Evolutionary conservation across 2,329 filamentous ascomycete genomes (phyloP).

Genomic region (Pseudohalonectria lignicola): DNA sequence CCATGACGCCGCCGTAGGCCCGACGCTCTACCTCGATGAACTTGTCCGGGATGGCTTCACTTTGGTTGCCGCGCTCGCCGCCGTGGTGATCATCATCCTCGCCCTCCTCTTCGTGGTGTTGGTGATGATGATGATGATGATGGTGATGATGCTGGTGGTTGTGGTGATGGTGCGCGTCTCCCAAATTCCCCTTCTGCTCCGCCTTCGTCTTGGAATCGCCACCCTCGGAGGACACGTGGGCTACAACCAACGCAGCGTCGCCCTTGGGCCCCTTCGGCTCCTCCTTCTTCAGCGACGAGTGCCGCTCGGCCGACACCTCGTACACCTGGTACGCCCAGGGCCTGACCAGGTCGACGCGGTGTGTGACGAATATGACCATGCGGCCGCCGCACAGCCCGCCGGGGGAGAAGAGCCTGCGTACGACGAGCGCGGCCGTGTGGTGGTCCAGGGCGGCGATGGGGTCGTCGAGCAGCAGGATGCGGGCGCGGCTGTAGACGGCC

Average conservation of each 20-base stretch:
- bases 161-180: no score
- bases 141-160: no score
- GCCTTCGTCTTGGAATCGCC: constrained; percentile 9
- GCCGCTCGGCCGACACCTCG: constrained; percentile 51
- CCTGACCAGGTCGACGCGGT: constrained; percentile 66
- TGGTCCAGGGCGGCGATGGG: constrained; percentile 54
- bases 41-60: constrained; percentile 52
- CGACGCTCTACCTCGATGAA: constrained; percentile 72
- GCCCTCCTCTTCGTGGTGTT: constrained; percentile 23
- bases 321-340: constrained; percentile 65
- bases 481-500: constrained; percentile 47
- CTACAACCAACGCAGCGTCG: constrained; percentile 23
- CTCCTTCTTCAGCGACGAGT: constrained; percentile 13
- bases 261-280: constrained; percentile 20
- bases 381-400: constrained; percentile 36
- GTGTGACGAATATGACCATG: constrained; percentile 70
- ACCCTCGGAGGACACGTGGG: constrained; percentile 12
- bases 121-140: no score
- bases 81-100: constrained; percentile 16
- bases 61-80: constrained; percentile 27
- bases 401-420: constrained; percentile 44
- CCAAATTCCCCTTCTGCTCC: neutral
- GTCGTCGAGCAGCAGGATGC: constrained; percentile 50
- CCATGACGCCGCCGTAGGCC: constrained; percentile 63
- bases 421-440: constrained; percentile 46